Evolutionary conservation across 2,329 filamentous ascomycete genomes (phyloP), one percentile per base, ranked within the genome.

Genomic region (Periconia sp.): DNA sequence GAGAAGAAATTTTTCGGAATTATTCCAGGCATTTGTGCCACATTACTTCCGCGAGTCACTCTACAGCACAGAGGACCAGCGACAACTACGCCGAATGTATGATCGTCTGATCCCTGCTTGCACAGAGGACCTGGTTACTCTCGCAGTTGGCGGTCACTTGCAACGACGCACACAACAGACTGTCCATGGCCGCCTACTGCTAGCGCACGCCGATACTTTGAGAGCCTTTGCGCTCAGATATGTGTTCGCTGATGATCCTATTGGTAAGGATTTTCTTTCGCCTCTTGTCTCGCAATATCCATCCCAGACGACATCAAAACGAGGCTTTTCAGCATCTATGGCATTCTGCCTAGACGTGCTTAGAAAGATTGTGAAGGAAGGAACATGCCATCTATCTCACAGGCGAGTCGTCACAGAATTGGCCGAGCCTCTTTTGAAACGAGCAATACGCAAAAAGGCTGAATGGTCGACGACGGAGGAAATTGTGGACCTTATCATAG

Each of bases 291-390:
- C 29, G 11, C 34, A 40, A 7, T 56, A 40, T 16, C 57, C 58
- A 8, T 24, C 52, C 9, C 16, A 22, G 4, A 36, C 28, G 9
- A 37, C 43, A 6, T 13, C 21, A 12, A 18, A 36, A 6, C 34
- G 18, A 9, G 47, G 54, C 3, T 50, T 65, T 28, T 63, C 63
- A 4, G 42, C 47, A 2, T 62, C 63, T 2, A 66, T 68, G 64
- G 18, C 47, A 2, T 66, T 65, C 38, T 55, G 58, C 5, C 29
- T 65, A 1, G 31, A 48, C 0, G 23, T 61, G 7, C 40, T 68
- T 9, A 35, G 38, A 15, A 42, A 12, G 4, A 16, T 63, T 6
- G 36, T 41, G 1, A 25, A 48, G 5, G 38, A 44, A 13, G 37
- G 40, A 1, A 16, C 8, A 2, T 30, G 18, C 7, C 21, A 6